Conservation (phyloP, 257 asterid genomes). For the Scutellaria galericulata region DNA sequence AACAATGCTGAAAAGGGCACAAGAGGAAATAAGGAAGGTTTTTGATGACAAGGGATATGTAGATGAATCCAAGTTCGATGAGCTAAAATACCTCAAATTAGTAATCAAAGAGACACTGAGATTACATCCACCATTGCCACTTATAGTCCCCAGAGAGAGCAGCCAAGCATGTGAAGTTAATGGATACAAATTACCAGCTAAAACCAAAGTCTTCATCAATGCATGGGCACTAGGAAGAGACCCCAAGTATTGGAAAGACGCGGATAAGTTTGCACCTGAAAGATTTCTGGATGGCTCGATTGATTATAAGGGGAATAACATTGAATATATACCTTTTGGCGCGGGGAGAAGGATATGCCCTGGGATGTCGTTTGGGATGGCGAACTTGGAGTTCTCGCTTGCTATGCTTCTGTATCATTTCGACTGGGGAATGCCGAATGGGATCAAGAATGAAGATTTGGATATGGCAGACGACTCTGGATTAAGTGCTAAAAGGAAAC, state of each 20-base stretch:
- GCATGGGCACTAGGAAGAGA: constrained; percentile 40
- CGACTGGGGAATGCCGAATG: constrained; percentile 39
- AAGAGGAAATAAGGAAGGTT: constrained; percentile 25
- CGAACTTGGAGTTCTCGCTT: constrained; percentile 29
- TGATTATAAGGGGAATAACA: constrained; percentile 31
- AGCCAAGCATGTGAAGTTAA: neutral
- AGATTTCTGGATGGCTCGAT: constrained; percentile 18
- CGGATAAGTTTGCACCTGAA: constrained; percentile 37
- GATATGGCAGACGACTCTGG: constrained; percentile 42
- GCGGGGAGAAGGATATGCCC: constrained; percentile 43
- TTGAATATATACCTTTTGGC: constrained; percentile 41
- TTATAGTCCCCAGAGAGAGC: constrained; percentile 33
- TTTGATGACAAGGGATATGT: constrained; percentile 24
- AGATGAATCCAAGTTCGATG: constrained; percentile 29
- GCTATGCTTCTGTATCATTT: constrained; percentile 38
- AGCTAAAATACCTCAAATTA: constrained; percentile 35
- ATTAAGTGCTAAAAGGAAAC: constrained; percentile 25
- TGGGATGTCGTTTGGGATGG: constrained; percentile 36
- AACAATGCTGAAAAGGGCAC: constrained; percentile 27
- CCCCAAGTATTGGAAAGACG: constrained; percentile 35
- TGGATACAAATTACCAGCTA: constrained; percentile 29
- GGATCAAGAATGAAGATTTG: constrained; percentile 17
- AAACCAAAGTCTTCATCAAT: constrained; percentile 32
- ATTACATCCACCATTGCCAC: constrained; percentile 38
- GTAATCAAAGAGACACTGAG: constrained; percentile 41